Evolutionary conservation across 768 basidiomycete species (phyloP).

Genomic region (Neoboletus magnificus): DNA sequence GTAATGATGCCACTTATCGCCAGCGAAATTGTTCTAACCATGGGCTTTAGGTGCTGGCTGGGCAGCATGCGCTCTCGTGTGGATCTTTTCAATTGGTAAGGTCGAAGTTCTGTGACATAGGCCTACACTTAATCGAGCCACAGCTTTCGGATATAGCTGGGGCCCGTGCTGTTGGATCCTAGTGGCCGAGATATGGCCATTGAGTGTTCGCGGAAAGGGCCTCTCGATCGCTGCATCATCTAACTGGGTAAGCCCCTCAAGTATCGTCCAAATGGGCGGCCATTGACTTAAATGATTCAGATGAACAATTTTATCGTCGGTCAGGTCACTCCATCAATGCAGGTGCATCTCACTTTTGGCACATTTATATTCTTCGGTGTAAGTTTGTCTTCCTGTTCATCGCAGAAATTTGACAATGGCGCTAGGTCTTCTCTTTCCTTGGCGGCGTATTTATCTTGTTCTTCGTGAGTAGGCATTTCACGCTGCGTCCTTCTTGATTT

Average conservation of each 20-base stretch:
- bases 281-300: slow-evolving; percentile 29
- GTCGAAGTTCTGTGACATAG: neutral
- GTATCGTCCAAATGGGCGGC: neutral
- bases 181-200: slow-evolving; percentile 70
- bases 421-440: slow-evolving; percentile 60
- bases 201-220: slow-evolving; percentile 72
- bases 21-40: neutral
- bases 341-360: slow-evolving; percentile 58
- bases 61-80: slow-evolving; percentile 66
- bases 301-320: slow-evolving; percentile 70
- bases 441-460: slow-evolving; percentile 66
- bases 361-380: slow-evolving; percentile 80
- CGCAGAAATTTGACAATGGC: neutral
- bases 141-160: slow-evolving; percentile 74
- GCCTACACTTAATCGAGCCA: neutral
- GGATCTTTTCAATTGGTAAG: slow-evolving; percentile 69
- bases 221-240: slow-evolving; percentile 71
- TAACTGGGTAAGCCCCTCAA: slow-evolving; percentile 54
- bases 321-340: slow-evolving; percentile 68
- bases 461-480: slow-evolving; percentile 42
- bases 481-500: neutral
- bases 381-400: slow-evolving; percentile 16
- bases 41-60: slow-evolving; percentile 56
- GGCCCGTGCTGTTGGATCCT: slow-evolving; percentile 79
- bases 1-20: neutral